Evolutionary conservation across 1,284 basidiomycete genomes (phyloP), one percentile per base, ranked within the genome.

Genomic region (Veloboletus limbatus): DNA sequence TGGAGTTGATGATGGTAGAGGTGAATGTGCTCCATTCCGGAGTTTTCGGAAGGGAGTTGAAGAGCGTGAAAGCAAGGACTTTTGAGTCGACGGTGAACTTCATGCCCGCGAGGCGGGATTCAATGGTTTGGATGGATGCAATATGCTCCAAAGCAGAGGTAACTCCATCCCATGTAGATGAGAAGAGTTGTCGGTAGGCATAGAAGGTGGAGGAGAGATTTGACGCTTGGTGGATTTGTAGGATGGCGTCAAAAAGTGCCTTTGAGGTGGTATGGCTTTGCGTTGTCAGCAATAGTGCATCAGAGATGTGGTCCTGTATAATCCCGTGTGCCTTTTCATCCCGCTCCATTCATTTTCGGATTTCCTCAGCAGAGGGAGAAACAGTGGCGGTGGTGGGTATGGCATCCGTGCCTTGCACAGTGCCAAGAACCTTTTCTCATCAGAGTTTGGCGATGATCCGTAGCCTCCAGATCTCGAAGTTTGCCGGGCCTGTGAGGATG

Each of bases 51-150:
- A 37, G 35, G 3, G 25, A 40, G 28, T 40, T 32, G 2, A 48
- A 25, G 10, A 44, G 30, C 3, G 37, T 43, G 31, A 49, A 49
- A 3, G 43, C 11, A n/a, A 49, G 41, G 10, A 49, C 8, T 18
- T 45, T 45, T 3, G 21, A 4, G 11, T 49, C 17, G 6, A 45
- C 7, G 5, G 8, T 6, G 24, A 36, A 49, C 13, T 49, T 49
- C 43, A 49, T 49, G 6, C 43, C 31, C 18, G 43, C 37, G 8
- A 49, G 43, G 7, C 25, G 16, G 8, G 38, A 6, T 24, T 49
- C 32, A 2, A 40, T 2, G 3, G 41, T 40, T 5, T 20, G 14
- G 16, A 49, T 13, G 4, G 26, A 17, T 8, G 36, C 3, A n/a
- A 40, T 39, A 14, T 48, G 47, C 2, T 48, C 28, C 3, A 16